Conservation (phyloP, 2,329 filamentous ascomycete genomes). For the Aspergillus ochraceoroseus region DNA sequence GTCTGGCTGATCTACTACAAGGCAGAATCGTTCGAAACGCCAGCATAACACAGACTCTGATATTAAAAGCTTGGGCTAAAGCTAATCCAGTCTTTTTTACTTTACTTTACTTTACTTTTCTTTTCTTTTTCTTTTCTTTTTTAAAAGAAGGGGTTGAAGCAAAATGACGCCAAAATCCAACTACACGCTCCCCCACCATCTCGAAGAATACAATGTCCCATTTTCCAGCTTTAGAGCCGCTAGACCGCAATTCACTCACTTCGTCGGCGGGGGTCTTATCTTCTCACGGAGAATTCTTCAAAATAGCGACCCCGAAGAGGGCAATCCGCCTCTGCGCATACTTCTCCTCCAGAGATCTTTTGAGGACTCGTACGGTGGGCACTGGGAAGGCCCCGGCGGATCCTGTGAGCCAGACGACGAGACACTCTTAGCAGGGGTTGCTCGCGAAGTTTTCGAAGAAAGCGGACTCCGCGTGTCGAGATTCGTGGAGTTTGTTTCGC, state of each 20-base stretch:
- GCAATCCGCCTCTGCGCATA: conserved; percentile 24
- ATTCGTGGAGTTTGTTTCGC: conserved; percentile 41
- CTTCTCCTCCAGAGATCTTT: conserved; percentile 45
- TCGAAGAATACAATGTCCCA: conserved; percentile 29
- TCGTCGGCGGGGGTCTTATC: conserved; percentile 29
- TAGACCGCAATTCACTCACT: conserved; percentile 28
- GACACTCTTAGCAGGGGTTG: conserved; percentile 48
- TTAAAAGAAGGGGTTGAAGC: background rate
- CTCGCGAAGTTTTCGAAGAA: conserved; percentile 51
- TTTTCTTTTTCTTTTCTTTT: too few relatives aligned
- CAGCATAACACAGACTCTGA: too few relatives aligned
- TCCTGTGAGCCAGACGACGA: conserved; percentile 44
- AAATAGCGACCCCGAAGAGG: background rate
- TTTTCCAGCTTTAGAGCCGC: conserved; percentile 24
- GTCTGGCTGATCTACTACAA: too few relatives aligned
- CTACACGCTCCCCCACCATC: conserved; percentile 24
- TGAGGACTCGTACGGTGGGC: conserved; percentile 38
- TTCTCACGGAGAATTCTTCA: conserved; percentile 20
- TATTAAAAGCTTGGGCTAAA: too few relatives aligned
- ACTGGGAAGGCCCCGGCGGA: conserved; percentile 53
- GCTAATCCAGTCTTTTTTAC: too few relatives aligned
- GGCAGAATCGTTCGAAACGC: too few relatives aligned
- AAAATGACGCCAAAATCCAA: conserved; percentile 7
- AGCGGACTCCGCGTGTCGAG: conserved; percentile 45
- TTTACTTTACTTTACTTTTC: too few relatives aligned